Base-by-base conservation (phyloP, 306 rosid genomes). In the Cucurbita maxima region DNA sequence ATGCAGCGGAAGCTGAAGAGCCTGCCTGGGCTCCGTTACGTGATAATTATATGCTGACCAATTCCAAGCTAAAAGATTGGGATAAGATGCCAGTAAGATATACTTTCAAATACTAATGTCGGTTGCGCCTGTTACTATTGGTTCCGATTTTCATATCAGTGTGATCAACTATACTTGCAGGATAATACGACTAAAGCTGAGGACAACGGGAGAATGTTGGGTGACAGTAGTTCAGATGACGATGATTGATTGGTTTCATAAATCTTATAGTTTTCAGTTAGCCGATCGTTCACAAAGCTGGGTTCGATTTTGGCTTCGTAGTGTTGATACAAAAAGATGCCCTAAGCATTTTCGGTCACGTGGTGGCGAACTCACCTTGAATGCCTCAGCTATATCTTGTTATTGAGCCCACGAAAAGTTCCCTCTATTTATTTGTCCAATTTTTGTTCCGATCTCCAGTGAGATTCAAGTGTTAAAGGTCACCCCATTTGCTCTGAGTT, bases 1-100 rank as follows among this genome's bases (percentile, higher is more conserved):
- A 78, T 14, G 76, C 64, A 18, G 85, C 4, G 25, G 84, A 89
- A 19, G 87, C 59, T 47, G 92, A 85, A 78, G 94, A 85, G 71
- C 98, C 97, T 75, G 78, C 85, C 30, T 94, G 98, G 98, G 97
- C 95, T 76, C 98, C 98, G n/a, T 75, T 94, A 72, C 86, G 89
- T 16, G 97, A 94, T 74, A 94, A 85, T 81, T 90, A 87, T 81
- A 90, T 90, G 98, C 85, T 94, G 76, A 87, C 97, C 25, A 89
- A 75, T 82, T 79, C 98, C 43, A 94, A 79, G 78, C 75, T 94
- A 73, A 90, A 89, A 83, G 82, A 87, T 73, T 90, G 98, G 98
- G 97, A 94, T 73, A 91, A 94, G 82, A 79, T 79, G 85, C 88
- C 86, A 44, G 97, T 94, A 83, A 82, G 90, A 61, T 37, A 62